A percentile compares a stretch with the other conserved stretches of the same genome.
These are phyloP conservation scores for Phytophthora chlamydospora DNA, from an alignment of 352 stramenopile genomes.

Conservation along the genomic window DNA sequence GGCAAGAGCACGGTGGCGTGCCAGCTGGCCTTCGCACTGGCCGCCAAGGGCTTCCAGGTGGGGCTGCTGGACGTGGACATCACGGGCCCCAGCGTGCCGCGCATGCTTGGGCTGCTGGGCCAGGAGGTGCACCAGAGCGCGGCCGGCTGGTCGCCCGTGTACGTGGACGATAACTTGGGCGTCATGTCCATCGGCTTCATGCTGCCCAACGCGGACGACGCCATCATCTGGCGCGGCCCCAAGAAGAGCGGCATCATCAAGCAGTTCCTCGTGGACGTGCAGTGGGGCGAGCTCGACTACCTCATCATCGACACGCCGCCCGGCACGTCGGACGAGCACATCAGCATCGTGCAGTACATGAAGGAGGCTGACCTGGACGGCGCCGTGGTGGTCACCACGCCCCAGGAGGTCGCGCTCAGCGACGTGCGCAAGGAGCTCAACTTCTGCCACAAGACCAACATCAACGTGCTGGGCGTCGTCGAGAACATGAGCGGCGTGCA, in stretches of 20 bases:
- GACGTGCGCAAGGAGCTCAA: slow-evolving; percentile 99
- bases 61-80: slow-evolving; percentile 99
- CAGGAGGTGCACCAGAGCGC: slow-evolving; percentile 98
- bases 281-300: slow-evolving; percentile 99
- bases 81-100: slow-evolving; percentile 97
- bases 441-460: slow-evolving; percentile 98
- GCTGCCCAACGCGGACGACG: slow-evolving; percentile 96
- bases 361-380: slow-evolving; percentile 95
- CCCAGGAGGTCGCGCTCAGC: slow-evolving; percentile 99
- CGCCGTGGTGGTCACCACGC: slow-evolving; percentile 98
- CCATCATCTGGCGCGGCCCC: slow-evolving; percentile 99
- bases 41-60: slow-evolving; percentile 93
- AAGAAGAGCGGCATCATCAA: slow-evolving; percentile 99
- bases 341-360: slow-evolving; percentile 99
- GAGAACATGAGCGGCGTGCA: slow-evolving; percentile 99
- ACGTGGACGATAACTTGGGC: slow-evolving; percentile 97
- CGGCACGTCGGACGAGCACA: slow-evolving; percentile 99
- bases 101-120: slow-evolving; percentile 95
- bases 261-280: slow-evolving; percentile 99
- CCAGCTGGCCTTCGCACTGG: slow-evolving; percentile 97
- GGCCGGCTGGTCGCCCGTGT: slow-evolving; percentile 99
- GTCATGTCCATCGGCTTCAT: slow-evolving; percentile 99
- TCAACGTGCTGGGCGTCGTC: slow-evolving; percentile 91
- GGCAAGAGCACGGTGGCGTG: slow-evolving; percentile 99
- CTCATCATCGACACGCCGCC: slow-evolving; percentile 99